Conservation (phyloP, 2,329 filamentous ascomycete genomes). For the Paraconiothyrium sp. region DNA sequence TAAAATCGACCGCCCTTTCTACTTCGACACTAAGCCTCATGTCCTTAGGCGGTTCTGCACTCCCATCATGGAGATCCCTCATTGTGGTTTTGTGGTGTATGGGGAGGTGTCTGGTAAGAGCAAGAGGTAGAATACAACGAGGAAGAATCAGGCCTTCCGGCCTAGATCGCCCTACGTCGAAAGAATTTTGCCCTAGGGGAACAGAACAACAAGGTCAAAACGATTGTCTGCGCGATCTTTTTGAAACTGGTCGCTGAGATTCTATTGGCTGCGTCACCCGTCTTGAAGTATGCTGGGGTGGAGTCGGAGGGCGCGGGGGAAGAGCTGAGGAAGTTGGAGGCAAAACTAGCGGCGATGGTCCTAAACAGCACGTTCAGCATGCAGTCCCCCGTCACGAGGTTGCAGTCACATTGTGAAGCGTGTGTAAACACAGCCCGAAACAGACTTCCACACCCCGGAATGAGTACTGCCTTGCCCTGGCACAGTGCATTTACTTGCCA, state of each 20-base stretch:
- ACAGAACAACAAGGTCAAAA: too few species aligned
- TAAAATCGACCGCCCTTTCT: background rate
- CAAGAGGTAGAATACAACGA: background rate
- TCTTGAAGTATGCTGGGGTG: background rate
- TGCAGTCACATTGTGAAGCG: background rate
- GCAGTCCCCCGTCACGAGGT: background rate
- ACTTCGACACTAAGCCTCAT: background rate
- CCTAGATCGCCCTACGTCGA: too few species aligned
- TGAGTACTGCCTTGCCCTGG: constrained; percentile 5
- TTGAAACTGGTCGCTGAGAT: too few species aligned
- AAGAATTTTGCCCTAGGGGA: too few species aligned
- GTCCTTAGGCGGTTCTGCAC: background rate
- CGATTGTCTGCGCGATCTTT: too few species aligned
- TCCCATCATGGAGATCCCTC: background rate
- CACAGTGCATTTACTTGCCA: constrained; percentile 38
- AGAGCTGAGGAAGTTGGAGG: background rate
- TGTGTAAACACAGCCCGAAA: constrained; percentile 8
- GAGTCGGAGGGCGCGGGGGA: background rate
- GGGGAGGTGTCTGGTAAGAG: background rate
- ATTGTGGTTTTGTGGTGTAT: background rate
- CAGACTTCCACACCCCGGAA: constrained; percentile 13
- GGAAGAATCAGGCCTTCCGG: too few species aligned
- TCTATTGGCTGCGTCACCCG: too few species aligned
- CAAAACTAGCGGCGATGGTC: background rate
- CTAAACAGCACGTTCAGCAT: background rate